Evolutionary conservation across 352 stramenopile species (phyloP).

Genomic region (Pilasporangium apinafurcum): DNA sequence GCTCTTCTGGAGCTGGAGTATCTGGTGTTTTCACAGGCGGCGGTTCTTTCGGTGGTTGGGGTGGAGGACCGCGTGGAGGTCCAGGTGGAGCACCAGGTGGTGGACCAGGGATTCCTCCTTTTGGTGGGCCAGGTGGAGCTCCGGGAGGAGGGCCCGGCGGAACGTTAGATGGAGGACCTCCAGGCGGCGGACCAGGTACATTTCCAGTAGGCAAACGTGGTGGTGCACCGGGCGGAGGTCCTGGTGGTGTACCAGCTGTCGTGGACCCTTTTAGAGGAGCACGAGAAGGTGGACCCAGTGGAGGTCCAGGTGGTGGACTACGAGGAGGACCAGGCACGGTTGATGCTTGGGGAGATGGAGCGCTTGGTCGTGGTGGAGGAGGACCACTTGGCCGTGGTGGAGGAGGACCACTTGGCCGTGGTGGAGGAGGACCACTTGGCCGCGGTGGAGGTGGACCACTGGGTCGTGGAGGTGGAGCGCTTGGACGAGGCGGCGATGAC

Average conservation of each 20-base stretch:
- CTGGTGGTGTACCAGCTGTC: constrained; percentile 3
- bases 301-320: constrained; percentile 5
- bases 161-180: too few relatives aligned
- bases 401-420: constrained; percentile 4
- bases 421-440: constrained; percentile 4
- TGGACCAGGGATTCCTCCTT: constrained; percentile 13
- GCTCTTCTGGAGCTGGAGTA: neutral
- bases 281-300: too few relatives aligned
- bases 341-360: constrained; percentile 5
- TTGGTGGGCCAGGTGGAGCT: constrained; percentile 9
- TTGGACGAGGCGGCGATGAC: constrained; percentile 5
- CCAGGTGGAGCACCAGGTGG: constrained; percentile 3
- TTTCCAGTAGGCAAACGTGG: constrained; percentile 21
- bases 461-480: neutral
- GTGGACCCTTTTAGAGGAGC: too few relatives aligned
- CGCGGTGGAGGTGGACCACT: neutral
- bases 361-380: constrained; percentile 8
- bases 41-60: constrained; percentile 40
- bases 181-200: constrained; percentile 15
- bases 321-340: constrained; percentile 4
- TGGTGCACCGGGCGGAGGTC: constrained; percentile 16
- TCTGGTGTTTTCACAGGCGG: constrained; percentile 10
- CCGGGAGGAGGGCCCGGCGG: constrained; percentile 14
- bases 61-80: constrained; percentile 16
- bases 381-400: constrained; percentile 17